Percentiles rank a stretch among this genome's conserved stretches.
phyloP scores from a whole-genome alignment of 1,139 yeast genomes.

The Blastobotrys aristatus region DNA sequence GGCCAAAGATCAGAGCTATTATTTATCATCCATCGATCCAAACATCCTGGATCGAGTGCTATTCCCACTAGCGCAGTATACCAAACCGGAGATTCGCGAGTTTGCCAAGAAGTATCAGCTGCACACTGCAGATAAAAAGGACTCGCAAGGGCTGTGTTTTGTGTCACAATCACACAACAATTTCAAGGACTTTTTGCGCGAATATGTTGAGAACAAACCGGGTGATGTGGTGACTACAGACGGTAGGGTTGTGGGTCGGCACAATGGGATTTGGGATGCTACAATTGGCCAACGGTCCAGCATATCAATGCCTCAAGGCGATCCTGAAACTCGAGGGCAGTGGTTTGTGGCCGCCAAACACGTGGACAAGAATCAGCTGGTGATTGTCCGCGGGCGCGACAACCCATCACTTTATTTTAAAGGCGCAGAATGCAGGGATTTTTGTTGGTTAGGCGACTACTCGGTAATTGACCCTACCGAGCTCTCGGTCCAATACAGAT shows the following conservation, averaged over 20 bases:
- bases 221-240: slow-evolving; percentile 69
- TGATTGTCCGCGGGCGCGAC: slow-evolving; percentile 72
- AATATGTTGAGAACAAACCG: slow-evolving; percentile 65
- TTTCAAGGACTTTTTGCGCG: slow-evolving; percentile 69
- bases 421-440: slow-evolving; percentile 41
- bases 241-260: slow-evolving; percentile 73
- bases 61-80: slow-evolving; percentile 74
- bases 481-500: slow-evolving; percentile 58
- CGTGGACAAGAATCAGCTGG: slow-evolving; percentile 58
- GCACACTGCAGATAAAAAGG: slow-evolving; percentile 73
- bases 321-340: slow-evolving; percentile 64
- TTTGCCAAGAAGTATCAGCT: slow-evolving; percentile 52
- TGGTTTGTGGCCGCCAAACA: slow-evolving; percentile 85
- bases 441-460: slow-evolving; percentile 46
- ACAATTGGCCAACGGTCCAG: slow-evolving; percentile 88
- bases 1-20: slow-evolving; percentile 86
- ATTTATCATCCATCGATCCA: slow-evolving; percentile 62
- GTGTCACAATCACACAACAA: slow-evolving; percentile 65
- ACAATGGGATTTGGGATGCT: slow-evolving; percentile 86
- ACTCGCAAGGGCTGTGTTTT: slow-evolving; percentile 93
- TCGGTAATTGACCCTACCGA: slow-evolving; percentile 19
- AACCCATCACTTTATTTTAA: slow-evolving; percentile 52
- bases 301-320: slow-evolving; percentile 80
- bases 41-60: slow-evolving; percentile 46
- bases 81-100: slow-evolving; percentile 68